phyloP scores from a whole-genome alignment of 202 grass and related monocot genomes.

The Schoenoplectus tabernaemontani region DNA sequence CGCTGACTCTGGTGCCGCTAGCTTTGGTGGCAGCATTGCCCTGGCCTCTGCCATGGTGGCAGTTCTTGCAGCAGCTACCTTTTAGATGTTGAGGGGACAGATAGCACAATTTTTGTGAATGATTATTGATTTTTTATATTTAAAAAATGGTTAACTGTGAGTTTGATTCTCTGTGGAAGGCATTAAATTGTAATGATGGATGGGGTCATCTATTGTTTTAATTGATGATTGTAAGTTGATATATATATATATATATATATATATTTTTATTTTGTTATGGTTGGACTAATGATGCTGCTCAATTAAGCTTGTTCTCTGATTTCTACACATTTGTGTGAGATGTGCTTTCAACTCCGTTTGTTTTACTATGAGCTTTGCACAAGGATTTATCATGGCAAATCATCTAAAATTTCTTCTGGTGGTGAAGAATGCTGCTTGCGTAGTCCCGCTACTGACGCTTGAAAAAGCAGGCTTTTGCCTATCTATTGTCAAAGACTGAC shows the following conservation, averaged over 20 bases:
- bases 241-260: too few species aligned
- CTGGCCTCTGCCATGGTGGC: neutral
- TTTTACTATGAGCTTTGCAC: neutral
- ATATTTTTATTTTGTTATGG: neutral
- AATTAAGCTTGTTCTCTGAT: neutral
- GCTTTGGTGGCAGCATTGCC: neutral
- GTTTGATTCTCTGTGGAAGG: slow-evolving; percentile 7
- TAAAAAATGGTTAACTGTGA: neutral
- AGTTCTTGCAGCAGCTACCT: slow-evolving; percentile 21
- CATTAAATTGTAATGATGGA: neutral
- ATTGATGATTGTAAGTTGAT: neutral
- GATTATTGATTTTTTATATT: neutral
- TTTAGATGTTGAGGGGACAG: slow-evolving; percentile 12
- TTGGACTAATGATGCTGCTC: neutral
- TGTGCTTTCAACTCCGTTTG: neutral
- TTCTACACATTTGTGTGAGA: neutral
- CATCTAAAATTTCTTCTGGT: neutral
- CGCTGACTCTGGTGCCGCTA: slow-evolving; percentile 19
- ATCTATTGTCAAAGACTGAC: too few species aligned
- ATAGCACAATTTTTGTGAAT: slow-evolving; percentile 12
- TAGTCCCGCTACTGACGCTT: too few species aligned
- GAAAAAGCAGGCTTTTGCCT: too few species aligned
- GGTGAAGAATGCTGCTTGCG: too few species aligned
- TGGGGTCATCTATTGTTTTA: slow-evolving; percentile 8
- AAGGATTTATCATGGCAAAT: neutral